Evolutionary conservation across 371 early-diverging fungal species (phyloP), one percentile per base, ranked within the genome.

Genomic region (Mortierella sp.): DNA sequence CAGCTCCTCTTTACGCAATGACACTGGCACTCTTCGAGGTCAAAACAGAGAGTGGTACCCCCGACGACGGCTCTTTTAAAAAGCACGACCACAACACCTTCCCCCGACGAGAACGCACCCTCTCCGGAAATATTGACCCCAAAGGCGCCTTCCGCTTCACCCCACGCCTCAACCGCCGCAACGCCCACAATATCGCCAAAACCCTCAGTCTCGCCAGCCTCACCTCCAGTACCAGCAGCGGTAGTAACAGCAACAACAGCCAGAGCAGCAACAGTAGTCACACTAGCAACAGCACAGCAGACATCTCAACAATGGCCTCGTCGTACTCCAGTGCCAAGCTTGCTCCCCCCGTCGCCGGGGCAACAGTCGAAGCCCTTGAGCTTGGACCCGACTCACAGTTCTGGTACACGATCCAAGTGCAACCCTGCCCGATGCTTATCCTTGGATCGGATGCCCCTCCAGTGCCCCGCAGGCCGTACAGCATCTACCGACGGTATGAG

Each of bases 251-350:
- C n/a, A 37, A 37, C 37, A 40, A 1, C 34, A 67, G 3, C 64
- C 6, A 8, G 9, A 16, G 19, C 19, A 9, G 31, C 21, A 34
- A 5, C 4, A 24, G 24, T 21, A 59, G 13, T 37, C 69, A 34
- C 51, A 61, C 28, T 21, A 53, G 8, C 71, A 69, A 71, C 28
- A 69, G 21, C 13, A 76, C 28, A 43, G 8, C 50, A 24, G 28
- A 43, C 53, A 46, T 46, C 31, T 51, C 75, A 9, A 61, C 69
- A 21, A 71, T 71, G 37, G 67, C 80, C 11, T 61, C 67, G 5
- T 81, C 69, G 3, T 77, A 77, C 50, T 77, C 72, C 2, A 71
- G 74, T 21, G 82, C 73, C 31, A 81, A 81, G n/a, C 74, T 81
- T 13, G 82, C 82, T 3, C 77, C 82, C 3, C 82, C 77, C 5